These are phyloP conservation scores for Cercospora nicotianae DNA, from an alignment of 2,329 filamentous ascomycete species.

Conservation along the genomic window DNA sequence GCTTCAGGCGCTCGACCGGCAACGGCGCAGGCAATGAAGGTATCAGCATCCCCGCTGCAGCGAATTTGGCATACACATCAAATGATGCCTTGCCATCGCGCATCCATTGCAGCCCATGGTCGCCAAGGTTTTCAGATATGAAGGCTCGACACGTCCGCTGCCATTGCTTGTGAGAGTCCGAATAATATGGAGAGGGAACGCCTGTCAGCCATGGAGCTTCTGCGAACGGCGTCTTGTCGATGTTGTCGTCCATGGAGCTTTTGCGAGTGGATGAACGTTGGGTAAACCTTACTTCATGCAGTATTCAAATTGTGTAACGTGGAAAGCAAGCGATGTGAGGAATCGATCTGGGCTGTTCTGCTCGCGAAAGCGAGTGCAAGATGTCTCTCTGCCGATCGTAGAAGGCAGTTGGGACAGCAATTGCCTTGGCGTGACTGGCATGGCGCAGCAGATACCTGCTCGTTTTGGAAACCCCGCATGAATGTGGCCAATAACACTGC, in stretches of 20 bases:
- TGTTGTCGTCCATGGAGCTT: not conserved
- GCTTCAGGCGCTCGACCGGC: not conserved
- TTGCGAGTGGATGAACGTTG: not conserved
- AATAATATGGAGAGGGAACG: not conserved
- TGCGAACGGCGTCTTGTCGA: not conserved
- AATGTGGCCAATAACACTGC: not conserved
- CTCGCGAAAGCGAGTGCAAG: not conserved
- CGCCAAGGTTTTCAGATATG: not conserved
- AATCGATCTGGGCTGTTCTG: not conserved
- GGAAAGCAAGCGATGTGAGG: not conserved
- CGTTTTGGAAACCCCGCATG: not conserved
- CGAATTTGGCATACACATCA: not conserved
- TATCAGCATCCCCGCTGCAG: not conserved
- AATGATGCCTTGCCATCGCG: not conserved
- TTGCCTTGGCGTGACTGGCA: not conserved
- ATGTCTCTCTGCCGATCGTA: not conserved
- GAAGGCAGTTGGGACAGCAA: not conserved
- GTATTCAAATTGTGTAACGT: not conserved
- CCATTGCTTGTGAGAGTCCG: not conserved
- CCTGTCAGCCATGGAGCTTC: not conserved
- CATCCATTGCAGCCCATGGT: not conserved
- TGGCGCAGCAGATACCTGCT: not conserved
- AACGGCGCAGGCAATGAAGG: not conserved
- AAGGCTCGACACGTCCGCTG: not conserved
- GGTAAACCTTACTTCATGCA: not conserved